phyloP scores from a whole-genome alignment of 306 rosid genomes.

The Pterocarpus macrocarpus region DNA sequence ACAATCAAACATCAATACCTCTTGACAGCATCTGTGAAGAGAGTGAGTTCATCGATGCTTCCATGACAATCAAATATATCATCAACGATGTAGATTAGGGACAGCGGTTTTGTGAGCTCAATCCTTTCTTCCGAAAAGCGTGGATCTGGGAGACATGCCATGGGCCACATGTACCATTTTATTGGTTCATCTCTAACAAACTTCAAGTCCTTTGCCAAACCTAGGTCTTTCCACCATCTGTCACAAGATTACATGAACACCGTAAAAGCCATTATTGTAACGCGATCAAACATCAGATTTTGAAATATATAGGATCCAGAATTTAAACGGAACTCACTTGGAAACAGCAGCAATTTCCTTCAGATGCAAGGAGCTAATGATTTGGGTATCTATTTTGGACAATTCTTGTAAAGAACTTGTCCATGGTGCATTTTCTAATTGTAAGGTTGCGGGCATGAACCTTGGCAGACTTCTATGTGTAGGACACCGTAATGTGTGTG shows the following conservation, averaged over 20 bases:
- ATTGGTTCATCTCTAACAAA: conserved; percentile 67
- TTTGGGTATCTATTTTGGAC: conserved; percentile 46
- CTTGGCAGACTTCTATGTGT: conserved; percentile 55
- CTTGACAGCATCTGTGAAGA: conserved; percentile 59
- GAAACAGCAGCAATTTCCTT: conserved; percentile 54
- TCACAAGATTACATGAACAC: neutral
- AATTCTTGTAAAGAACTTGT: conserved; percentile 48
- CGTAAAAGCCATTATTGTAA: too few relatives aligned
- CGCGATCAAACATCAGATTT: neutral
- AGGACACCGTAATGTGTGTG: conserved; percentile 48
- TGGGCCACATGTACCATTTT: conserved; percentile 72
- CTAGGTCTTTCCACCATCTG: conserved; percentile 76
- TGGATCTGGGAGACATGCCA: conserved; percentile 64
- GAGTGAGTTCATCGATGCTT: conserved; percentile 58
- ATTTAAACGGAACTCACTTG: conserved; percentile 46
- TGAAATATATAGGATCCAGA: neutral
- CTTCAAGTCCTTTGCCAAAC: conserved; percentile 50
- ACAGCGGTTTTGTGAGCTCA: conserved; percentile 61
- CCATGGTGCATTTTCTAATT: conserved; percentile 39
- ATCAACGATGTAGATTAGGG: conserved; percentile 70
- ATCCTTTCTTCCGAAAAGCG: conserved; percentile 52
- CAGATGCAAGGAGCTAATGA: conserved; percentile 40
- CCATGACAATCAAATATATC: conserved; percentile 64
- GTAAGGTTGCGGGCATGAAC: conserved; percentile 45
- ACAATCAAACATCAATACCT: too few relatives aligned